Base-by-base conservation (phyloP, 345 rosid species). In the Adansonia digitata region DNA sequence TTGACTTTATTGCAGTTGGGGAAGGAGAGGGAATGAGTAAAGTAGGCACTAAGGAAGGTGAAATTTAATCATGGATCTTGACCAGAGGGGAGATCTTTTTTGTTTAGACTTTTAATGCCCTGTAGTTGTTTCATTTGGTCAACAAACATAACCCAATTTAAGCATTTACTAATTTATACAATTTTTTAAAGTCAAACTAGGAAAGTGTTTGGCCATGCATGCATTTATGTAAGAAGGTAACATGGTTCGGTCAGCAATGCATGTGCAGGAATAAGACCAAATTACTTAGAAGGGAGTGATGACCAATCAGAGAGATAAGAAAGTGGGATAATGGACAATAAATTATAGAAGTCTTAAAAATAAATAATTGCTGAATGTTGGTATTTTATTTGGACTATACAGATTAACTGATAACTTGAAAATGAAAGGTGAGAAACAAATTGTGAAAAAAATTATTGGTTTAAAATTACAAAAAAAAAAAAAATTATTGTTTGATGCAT, bases 161-260 rank as follows among this genome's bases (percentile, higher is more conserved):
- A n/a, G 9, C 56, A 35, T 80, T 78, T 34, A 69, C 77, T 62
- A 56, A 62, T 56, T 67, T n/a, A 43, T 77, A 24, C 20, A n/a
- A 43, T 65, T 43, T 73, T 69, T 71, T 45, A 72, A 84, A 86
- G 91, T 89, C 90, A 84, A 85, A 75, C 76, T 60, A 81, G 77
- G 80, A 69, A 69, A 75, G 77, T 83, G 48, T 78, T 59, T 80
- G 78, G 86, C 78, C 78, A 77, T 86, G 84, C 81, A 78, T 78
- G 86, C 85, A 84, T 86, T 84, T 74, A 75, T 81, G n/a, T n/a
- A 80, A 81, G 88, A 84, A 83, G 81, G 93, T 90, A 87, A 86
- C 91, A 87, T 89, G 90, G 78, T 84, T 60, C 81, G 75, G 91
- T 86, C 90, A 87, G 86, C 84, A 83, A 31, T 51, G 82, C 92